Evolutionary conservation across 805 yeast genomes (phyloP), one percentile per base, ranked within the genome.

Genomic region (Candida nemodendra): DNA sequence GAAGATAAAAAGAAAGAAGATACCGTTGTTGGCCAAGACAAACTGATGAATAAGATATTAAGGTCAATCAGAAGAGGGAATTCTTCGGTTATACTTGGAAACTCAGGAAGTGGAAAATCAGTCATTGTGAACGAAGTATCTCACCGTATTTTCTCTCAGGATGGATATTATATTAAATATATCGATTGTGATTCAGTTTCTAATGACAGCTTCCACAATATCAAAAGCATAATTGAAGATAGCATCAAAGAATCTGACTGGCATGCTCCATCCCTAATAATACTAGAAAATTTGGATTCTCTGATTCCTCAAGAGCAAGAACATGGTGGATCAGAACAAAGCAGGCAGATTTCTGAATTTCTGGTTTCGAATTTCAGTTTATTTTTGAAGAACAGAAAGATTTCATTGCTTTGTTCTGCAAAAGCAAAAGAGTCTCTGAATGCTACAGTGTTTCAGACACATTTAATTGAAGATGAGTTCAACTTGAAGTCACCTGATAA

Each of bases 101-200:
- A 79, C 16, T 66, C 85, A 1, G 97, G 96, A 0, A 74, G 87
- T 44, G 98, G 98, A 0, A 91, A 91, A 56, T 66, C 93, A 0
- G 61, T 78, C 2, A 44, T 83, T 2, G 53, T 79, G 12, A 59
- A 68, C 3, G 64, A 70, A 18, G 54, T 84, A 0, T 50, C 69
- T 0, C 41, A 62, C 1, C 49, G 51, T 8, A 52, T 84, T 5
- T 42, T 53, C 7, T 35, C 57, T 1, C 54, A 63, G 2, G 57
- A 68, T 25, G 74, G 81, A 9, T 72, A 70, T 50, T 57, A 68
- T 51, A 57, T 79, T 21, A 69, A 72, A 47, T 51, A 69, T 42
- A 59, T 84, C 46, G 55, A 68, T 9, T 78, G 93, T 60, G 78
- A 78, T 35, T 50, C 67, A 13, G 59, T 74, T 21, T 68, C 81